phyloP scores from a whole-genome alignment of 495 filamentous ascomycete species.

The Lasiosphaeris hirsuta region DNA sequence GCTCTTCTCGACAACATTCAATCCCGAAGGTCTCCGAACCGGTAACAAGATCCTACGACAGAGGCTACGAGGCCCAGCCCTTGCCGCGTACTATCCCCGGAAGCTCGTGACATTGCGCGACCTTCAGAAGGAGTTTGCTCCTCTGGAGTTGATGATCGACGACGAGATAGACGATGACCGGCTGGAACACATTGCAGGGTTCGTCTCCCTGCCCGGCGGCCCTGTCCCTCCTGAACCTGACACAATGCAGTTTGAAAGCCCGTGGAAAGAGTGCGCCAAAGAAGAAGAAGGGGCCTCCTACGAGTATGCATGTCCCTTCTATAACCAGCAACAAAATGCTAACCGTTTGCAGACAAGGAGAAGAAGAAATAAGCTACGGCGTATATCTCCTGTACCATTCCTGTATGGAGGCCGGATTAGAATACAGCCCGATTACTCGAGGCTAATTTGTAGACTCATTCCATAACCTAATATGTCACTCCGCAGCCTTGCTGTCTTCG shows the following conservation, averaged over 20 bases:
- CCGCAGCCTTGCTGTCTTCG: not conserved
- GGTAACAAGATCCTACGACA: conserved; percentile 89
- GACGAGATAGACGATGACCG: conserved; percentile 77
- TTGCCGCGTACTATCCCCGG: conserved; percentile 83
- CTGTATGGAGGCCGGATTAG: conserved; percentile 21
- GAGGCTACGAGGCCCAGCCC: conserved; percentile 69
- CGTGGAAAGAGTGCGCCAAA: conserved; percentile 88
- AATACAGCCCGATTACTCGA: conserved; percentile 24
- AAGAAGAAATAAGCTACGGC: conserved; percentile 22
- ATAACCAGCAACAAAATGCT: not conserved
- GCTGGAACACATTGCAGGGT: conserved; percentile 67
- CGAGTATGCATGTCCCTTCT: conserved; percentile 48
- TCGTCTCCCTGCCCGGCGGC: conserved; percentile 1
- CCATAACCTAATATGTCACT: not conserved
- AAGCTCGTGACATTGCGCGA: conserved; percentile 66
- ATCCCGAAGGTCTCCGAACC: conserved; percentile 72
- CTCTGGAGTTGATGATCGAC: conserved; percentile 55
- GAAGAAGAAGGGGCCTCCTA: conserved; percentile 69
- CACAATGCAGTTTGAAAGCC: conserved; percentile 55
- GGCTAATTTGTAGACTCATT: not conserved
- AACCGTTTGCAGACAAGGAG: conserved; percentile 26
- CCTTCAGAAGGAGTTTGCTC: conserved; percentile 58
- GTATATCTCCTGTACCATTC: conserved; percentile 13
- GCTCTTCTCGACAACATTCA: conserved; percentile 88
- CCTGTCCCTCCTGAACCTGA: conserved; percentile 20